Conservation (phyloP, 108 stramenopile species). For the Skeletonema potamos region DNA sequence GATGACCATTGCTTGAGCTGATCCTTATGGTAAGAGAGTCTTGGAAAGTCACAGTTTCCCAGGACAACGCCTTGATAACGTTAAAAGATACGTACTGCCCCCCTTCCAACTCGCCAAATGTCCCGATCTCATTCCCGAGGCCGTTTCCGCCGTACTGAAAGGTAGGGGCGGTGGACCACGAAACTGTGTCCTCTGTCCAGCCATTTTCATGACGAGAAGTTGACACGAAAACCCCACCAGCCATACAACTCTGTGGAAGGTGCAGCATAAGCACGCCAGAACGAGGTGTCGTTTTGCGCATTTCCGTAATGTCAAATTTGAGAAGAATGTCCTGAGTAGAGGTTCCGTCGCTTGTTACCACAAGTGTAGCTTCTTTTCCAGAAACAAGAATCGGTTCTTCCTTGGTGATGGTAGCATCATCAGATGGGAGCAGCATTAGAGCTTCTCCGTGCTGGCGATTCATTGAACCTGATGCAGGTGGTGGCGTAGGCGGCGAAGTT, state of each 20-base stretch:
- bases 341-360: neutral
- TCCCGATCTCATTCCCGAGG: neutral
- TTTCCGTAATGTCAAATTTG: neutral
- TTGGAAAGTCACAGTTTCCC: neutral
- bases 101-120: slow-evolving; percentile 2
- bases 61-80: neutral
- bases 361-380: neutral
- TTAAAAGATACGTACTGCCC: neutral
- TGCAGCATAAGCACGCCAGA: neutral
- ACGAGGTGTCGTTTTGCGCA: neutral
- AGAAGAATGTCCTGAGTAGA: neutral
- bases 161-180: neutral
- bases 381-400: neutral
- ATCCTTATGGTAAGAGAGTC: neutral
- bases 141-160: neutral
- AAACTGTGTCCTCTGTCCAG: neutral
- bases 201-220: neutral
- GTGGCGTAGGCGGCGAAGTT: no score
- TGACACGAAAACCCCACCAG: neutral
- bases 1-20: neutral
- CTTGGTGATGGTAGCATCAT: neutral
- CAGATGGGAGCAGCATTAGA: neutral
- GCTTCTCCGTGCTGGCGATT: neutral
- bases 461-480: neutral
- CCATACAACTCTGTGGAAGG: neutral